phyloP scores from a whole-genome alignment of 352 stramenopile species.

The Blastocystis sp. region DNA sequence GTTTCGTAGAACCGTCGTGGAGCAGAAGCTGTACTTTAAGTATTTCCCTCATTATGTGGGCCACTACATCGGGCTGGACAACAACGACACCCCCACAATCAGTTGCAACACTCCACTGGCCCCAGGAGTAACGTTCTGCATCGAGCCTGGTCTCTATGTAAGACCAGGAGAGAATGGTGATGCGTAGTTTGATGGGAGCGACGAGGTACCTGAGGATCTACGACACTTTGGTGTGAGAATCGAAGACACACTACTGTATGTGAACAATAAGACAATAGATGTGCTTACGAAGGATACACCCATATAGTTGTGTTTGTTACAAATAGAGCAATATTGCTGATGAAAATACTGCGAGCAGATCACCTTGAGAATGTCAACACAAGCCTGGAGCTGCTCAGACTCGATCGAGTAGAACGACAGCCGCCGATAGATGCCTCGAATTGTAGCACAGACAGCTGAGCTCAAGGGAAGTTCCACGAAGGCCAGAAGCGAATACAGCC shows the following conservation, averaged over 20 bases:
- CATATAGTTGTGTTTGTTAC: background rate
- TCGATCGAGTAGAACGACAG: background rate
- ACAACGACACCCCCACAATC: constrained; percentile 29
- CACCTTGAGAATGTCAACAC: constrained; percentile 9
- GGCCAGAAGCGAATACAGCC: constrained; percentile 23
- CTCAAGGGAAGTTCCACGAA: constrained; percentile 11
- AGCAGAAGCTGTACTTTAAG: constrained; percentile 55
- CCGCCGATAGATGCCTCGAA: background rate
- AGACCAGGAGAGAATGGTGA: background rate
- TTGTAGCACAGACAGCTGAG: background rate
- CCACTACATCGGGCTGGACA: constrained; percentile 53
- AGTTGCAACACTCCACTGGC: background rate
- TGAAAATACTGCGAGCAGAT: background rate
- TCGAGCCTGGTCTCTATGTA: constrained; percentile 40
- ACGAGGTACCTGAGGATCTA: constrained; percentile 40
- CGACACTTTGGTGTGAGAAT: constrained; percentile 34
- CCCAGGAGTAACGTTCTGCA: constrained; percentile 43
- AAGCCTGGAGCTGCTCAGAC: background rate
- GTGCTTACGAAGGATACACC: constrained; percentile 25
- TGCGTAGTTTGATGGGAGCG: constrained; percentile 30
- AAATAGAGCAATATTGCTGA: constrained; percentile 9
- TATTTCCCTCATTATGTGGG: constrained; percentile 50
- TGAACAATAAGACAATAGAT: constrained; percentile 14
- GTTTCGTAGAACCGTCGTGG: constrained; percentile 9
- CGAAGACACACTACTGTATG: constrained; percentile 44